Evolutionary conservation across 129 eudicot genomes (phyloP).

Genomic region (Erigeron canadensis): DNA sequence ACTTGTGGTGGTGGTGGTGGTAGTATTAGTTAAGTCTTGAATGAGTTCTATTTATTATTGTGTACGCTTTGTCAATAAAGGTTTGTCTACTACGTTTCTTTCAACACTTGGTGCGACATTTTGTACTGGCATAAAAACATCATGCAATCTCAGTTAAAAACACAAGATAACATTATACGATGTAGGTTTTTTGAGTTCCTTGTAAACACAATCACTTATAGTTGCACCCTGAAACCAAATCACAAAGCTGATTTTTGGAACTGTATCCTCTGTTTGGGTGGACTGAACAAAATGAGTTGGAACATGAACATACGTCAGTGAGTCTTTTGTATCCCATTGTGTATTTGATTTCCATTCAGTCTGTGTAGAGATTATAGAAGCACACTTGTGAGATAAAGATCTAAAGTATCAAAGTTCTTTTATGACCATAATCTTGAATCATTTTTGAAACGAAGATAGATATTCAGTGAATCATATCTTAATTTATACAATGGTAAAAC

Average conservation of each 20-base stretch:
- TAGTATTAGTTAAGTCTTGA: constrained; percentile 32
- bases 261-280: constrained; percentile 3
- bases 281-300: constrained; percentile 1
- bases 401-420: too few relatives aligned
- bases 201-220: neutral
- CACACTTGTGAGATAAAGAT: too few relatives aligned
- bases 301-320: neutral
- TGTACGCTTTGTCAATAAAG: constrained; percentile 36
- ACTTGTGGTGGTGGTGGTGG: constrained; percentile 15
- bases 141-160: constrained; percentile 8
- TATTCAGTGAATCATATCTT: too few relatives aligned
- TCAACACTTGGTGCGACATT: constrained; percentile 31
- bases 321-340: neutral
- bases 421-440: too few relatives aligned
- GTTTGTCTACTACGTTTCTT: constrained; percentile 17
- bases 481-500: too few relatives aligned
- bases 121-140: constrained; percentile 33
- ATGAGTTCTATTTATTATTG: constrained; percentile 31
- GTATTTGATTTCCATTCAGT: neutral
- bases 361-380: too few relatives aligned
- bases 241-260: constrained; percentile 3
- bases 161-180: neutral
- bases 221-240: neutral
- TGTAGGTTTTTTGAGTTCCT: neutral
- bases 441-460: too few relatives aligned